Evolutionary conservation across 164 flowering plant species (phyloP), one percentile per base, ranked within the genome.

Genomic region (Amborella trichopoda): DNA sequence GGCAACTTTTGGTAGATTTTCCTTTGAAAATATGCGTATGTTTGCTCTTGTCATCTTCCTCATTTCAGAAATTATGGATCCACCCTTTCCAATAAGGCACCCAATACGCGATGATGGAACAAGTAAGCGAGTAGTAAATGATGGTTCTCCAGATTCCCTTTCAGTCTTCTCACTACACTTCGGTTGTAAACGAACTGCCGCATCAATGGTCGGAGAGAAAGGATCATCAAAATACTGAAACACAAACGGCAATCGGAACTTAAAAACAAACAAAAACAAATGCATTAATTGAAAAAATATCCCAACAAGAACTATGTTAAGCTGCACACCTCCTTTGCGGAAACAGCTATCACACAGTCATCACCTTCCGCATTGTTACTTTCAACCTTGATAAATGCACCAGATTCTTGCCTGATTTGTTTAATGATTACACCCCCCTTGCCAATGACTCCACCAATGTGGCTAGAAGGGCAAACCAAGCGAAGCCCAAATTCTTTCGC

Each of bases 31-130:
- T 47, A 93, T 79, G 52, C 95, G 95, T 23, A 93, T 93, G 58
- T 74, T 88, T 38, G 99, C 99, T 62, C 68, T 88, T 10, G 96
- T 87, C 18, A 67, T 39, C 44, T 60, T 82, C 66, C 96, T 80
- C 81, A 93, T 80, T 62, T 93, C 99, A 50, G 77, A 53, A 28
- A 93, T 76, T 28, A 93, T 83, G 34, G 86, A 54, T 42, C 99
- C 99, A 40, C 95, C 95, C 77, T 83, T 93, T 20, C 99, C 99
- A 63, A 88, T 77, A 37, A 93, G 83, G 65, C 94, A 84, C 38
- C 96, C 99, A 69, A 93, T 80, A 20, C 84, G 75, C 26, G 96
- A 74, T 6, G 83, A 58, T 26, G 95, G 89, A 50, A 93, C 99
- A 44, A 93, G 89, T 28, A 93, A 53, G 27, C 95, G 81, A 12